These are phyloP conservation scores for Musa acuminata DNA, from an alignment of 176 grass and related monocot species.

Conservation along the genomic window DNA sequence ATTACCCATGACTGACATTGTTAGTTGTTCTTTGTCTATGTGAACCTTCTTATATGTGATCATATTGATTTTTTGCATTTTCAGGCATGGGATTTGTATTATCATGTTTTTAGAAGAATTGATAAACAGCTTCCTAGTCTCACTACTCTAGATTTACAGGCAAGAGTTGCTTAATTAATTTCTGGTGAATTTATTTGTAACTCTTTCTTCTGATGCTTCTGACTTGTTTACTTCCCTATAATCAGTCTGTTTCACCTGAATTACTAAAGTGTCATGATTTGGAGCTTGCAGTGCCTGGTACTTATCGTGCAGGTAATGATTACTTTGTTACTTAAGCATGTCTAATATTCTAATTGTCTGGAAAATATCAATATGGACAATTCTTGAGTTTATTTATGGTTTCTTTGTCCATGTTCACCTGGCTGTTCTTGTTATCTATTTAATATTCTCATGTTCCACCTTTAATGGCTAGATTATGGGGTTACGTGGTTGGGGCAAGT, in stretches of 20 bases:
- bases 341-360: not conserved
- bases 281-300: constrained; percentile 95
- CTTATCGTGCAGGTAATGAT: constrained; percentile 67
- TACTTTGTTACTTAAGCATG: not conserved
- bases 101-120: constrained; percentile 99
- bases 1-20: not conserved
- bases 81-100: constrained; percentile 99
- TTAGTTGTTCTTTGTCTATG: constrained; percentile 1
- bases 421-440: no score
- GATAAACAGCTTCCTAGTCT: constrained; percentile 99
- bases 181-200: not conserved
- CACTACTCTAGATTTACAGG: constrained; percentile 84
- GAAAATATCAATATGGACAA: not conserved
- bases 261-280: constrained; percentile 85
- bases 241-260: constrained; percentile 95
- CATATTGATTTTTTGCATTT: constrained; percentile 11
- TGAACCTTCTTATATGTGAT: not conserved
- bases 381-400: not conserved
- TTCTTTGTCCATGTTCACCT: no score
- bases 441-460: no score
- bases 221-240: constrained; percentile 21
- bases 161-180: constrained; percentile 35
- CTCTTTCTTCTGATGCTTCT: constrained; percentile 1
- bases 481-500: no score
- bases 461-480: no score